Base-by-base conservation (phyloP, 2,329 filamentous ascomycete species). In the Plenodomus lindquistii region DNA sequence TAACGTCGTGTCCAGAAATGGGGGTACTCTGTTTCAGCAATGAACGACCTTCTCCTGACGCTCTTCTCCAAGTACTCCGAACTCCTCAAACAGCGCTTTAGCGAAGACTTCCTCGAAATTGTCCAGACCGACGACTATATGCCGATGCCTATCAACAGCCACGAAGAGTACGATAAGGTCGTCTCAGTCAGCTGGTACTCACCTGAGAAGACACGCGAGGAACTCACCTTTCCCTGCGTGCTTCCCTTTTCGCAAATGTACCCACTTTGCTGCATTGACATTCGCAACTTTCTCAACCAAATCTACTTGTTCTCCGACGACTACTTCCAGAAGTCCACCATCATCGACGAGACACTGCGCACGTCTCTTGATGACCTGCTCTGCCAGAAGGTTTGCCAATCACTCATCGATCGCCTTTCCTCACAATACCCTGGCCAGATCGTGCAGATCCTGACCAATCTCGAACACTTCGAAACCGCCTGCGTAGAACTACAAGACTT, bases 181-280 rank as follows among this genome's bases (percentile, higher is more conserved):
- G 84, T 97, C 56, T 94, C 91, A 53, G 91, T 97, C 51, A 96
- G 89, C 75, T 99, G 93, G 93, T 97, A 96, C 71, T 87, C 84
- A 1, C 92, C 92, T 37, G 91, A 96, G 24, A 91, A 89, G 61
- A 77, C 85, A 16, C 76, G 82, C 22, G 85, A 92, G 51, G 85
- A 94, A 59, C 81, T 96, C 62, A 85, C 81, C 11, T 96, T 96
- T 69, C 95, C 94, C 4, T 95, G 88, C 61, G 90, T 97, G n/a
- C 79, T 99, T 1, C 95, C 94, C 0, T 99, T 99, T 71, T 97
- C 92, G 11, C 92, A 97, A 64, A 99, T 99, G 94, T 99, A 99
- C 69, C 93, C 94, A 1, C 81, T 97, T 24, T 97, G 94, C 74
- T 99, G 94, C 77, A 97, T 97, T 69, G 91, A 97, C 66, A 97